Evolutionary conservation across 2,329 filamentous ascomycete species (phyloP).

Genomic region (Purpureocillium lavendulum): DNA sequence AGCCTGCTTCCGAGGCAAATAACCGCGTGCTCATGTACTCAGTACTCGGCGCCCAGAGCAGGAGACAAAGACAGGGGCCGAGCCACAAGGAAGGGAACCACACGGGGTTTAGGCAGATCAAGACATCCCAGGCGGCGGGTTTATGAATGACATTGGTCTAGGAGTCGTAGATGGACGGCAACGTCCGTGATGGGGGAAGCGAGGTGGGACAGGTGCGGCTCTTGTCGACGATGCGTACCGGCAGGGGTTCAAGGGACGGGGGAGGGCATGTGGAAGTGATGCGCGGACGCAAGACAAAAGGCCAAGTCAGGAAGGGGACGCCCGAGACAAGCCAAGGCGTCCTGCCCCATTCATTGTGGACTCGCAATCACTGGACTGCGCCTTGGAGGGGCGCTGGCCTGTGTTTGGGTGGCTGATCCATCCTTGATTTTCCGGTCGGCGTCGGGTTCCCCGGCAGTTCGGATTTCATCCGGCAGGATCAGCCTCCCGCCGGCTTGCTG

Average conservation of each 20-base stretch:
- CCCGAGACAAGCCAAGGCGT: too few relatives aligned
- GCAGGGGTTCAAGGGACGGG: neutral
- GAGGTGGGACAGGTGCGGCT: too few relatives aligned
- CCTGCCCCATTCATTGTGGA: too few relatives aligned
- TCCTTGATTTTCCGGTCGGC: neutral
- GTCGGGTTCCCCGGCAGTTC: neutral
- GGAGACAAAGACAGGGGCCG: too few relatives aligned
- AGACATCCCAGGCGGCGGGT: neutral
- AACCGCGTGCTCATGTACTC: too few relatives aligned
- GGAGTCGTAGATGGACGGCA: neutral
- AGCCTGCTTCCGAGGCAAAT: neutral
- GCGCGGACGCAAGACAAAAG: too few relatives aligned
- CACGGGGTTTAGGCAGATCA: too few relatives aligned
- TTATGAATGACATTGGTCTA: neutral
- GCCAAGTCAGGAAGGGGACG: too few relatives aligned
- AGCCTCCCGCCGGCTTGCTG: too few relatives aligned
- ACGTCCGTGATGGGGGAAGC: neutral
- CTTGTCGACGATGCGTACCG: neutral
- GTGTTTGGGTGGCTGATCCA: neutral
- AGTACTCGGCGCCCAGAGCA: too few relatives aligned
- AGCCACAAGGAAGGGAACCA: neutral
- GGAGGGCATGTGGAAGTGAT: neutral
- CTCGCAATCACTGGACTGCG: neutral
- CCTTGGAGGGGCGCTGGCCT: too few relatives aligned
- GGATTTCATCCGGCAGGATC: neutral